A percentile compares a stretch with the other conserved stretches of the same genome.
Conservation (phyloP, 2,329 filamentous ascomycete genomes). For the Alternaria gaisen region DNA sequence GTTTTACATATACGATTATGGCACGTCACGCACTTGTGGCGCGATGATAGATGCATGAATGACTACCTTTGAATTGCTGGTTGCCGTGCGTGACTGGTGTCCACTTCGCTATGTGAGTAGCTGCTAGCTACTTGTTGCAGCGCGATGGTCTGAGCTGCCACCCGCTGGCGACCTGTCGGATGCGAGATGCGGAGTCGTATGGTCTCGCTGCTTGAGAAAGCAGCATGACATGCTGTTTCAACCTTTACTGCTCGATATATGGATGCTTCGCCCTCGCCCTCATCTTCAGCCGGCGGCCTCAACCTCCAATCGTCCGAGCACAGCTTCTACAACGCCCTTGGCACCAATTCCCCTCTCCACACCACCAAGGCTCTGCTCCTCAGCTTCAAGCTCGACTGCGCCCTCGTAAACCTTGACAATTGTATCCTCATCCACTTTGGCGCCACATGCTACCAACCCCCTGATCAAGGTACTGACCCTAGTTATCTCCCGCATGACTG, state of each 20-base stretch:
- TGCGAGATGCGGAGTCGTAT: background rate
- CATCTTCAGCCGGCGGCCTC: conserved; percentile 31
- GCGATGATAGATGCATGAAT: conserved; percentile 13
- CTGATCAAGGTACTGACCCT: conserved; percentile 82
- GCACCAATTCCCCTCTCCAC: conserved; percentile 42
- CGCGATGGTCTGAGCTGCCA: background rate
- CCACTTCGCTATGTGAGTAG: background rate
- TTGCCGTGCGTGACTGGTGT: background rate
- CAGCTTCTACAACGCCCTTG: conserved; percentile 44
- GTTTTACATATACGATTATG: conserved; percentile 10
- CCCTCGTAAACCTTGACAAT: conserved; percentile 84
- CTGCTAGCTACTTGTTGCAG: background rate
- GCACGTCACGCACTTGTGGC: conserved; percentile 25
- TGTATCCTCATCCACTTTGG: conserved; percentile 89
- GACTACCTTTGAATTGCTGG: background rate
- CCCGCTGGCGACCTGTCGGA: background rate
- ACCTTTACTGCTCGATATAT: background rate
- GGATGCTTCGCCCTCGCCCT: background rate
- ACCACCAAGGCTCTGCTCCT: conserved; percentile 66
- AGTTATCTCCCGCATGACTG: conserved; percentile 87
- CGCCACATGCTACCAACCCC: conserved; percentile 80
- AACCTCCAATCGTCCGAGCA: conserved; percentile 40
- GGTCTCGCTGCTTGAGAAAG: background rate
- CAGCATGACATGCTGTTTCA: background rate
- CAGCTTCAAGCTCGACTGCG: conserved; percentile 76